phyloP scores from a whole-genome alignment of 2,329 filamentous ascomycete genomes.

The Pezicula carpinea region DNA sequence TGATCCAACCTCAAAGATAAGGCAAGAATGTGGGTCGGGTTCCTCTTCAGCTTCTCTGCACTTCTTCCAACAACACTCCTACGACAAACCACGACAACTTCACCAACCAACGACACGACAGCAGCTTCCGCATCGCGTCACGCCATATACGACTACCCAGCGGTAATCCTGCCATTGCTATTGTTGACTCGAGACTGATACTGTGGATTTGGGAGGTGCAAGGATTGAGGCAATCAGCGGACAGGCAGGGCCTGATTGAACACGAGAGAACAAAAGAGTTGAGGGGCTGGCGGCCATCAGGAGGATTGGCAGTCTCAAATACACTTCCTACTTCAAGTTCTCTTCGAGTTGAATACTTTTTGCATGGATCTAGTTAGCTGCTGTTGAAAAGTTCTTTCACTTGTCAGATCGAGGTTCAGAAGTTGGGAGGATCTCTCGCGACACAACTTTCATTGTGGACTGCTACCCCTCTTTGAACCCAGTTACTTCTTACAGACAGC shows the following conservation, averaged over 20 bases:
- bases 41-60: no score
- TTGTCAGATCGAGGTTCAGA: constrained; percentile 18
- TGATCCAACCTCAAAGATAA: no score
- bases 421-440: constrained; percentile 19
- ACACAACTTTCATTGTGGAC: constrained; percentile 21
- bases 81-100: no score
- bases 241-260: constrained; percentile 17
- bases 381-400: constrained; percentile 24
- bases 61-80: no score
- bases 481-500: constrained; percentile 18
- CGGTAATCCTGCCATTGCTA: no score
- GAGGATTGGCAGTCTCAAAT: constrained; percentile 28
- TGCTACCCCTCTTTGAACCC: constrained; percentile 9
- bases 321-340: constrained; percentile 31
- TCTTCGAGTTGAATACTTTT: constrained; percentile 28
- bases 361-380: constrained; percentile 32
- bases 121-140: no score
- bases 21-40: no score
- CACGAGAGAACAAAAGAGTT: constrained; percentile 10
- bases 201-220: background rate
- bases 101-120: no score
- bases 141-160: no score
- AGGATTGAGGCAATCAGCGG: constrained; percentile 16
- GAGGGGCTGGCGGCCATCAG: constrained; percentile 16
- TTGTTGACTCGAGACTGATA: no score